Conservation (phyloP, 768 basidiomycete species). For the Cyclocybe cylindracea region DNA sequence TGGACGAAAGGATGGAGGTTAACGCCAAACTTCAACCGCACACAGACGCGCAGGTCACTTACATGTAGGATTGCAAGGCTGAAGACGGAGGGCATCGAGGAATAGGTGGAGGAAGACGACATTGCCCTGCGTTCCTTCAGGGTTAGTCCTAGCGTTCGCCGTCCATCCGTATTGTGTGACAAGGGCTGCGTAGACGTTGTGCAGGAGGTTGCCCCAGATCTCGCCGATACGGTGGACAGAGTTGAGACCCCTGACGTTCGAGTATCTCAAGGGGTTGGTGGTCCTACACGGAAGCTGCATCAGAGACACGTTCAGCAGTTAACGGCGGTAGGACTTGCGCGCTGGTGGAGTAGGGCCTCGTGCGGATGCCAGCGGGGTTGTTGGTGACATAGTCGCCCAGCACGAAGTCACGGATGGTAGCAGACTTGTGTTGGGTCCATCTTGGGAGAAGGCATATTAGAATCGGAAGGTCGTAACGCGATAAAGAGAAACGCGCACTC, state of each 20-base stretch:
- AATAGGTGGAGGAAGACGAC: conserved; percentile 46
- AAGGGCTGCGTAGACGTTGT: conserved; percentile 35
- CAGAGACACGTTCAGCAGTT: neutral
- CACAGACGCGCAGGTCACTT: conserved; percentile 7
- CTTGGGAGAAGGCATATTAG: conserved; percentile 15
- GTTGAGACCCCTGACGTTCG: conserved; percentile 31
- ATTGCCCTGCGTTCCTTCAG: conserved; percentile 39
- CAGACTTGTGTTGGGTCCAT: conserved; percentile 40
- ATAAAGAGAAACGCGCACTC: conserved; percentile 24
- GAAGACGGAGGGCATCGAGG: conserved; percentile 43
- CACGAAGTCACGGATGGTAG: conserved; percentile 32
- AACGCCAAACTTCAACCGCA: neutral
- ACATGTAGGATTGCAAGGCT: conserved; percentile 46
- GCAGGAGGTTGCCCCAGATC: conserved; percentile 43
- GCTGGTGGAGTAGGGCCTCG: conserved; percentile 55
- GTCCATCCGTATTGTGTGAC: conserved; percentile 30
- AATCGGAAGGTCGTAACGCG: neutral
- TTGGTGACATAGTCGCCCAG: conserved; percentile 52
- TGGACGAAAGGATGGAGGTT: neutral
- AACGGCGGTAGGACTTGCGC: conserved; percentile 27
- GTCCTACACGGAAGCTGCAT: conserved; percentile 15
- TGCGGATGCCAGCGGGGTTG: conserved; percentile 48
- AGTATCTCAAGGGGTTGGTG: conserved; percentile 45
- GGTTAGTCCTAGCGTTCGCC: conserved; percentile 33
- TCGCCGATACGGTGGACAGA: conserved; percentile 59